Conservation (phyloP, 257 asterid species). For the Penstemon eatonii region DNA sequence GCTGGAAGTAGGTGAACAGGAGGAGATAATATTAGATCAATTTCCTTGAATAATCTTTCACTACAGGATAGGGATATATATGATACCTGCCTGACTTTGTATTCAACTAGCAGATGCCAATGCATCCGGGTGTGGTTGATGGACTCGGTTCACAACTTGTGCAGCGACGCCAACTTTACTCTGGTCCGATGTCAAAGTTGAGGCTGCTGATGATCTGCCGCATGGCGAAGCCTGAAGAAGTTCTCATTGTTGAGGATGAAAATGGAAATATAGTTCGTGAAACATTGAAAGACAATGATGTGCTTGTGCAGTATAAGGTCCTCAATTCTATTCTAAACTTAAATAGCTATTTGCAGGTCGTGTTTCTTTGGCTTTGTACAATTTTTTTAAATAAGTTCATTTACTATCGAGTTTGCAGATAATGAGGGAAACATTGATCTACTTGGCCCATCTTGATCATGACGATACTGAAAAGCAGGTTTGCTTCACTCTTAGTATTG, state of each 20-base stretch:
- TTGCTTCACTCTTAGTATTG: neutral
- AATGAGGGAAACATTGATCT: constrained; percentile 97
- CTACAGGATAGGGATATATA: neutral
- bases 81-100: constrained; percentile 31
- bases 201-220: constrained; percentile 92
- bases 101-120: constrained; percentile 52
- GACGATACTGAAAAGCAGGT: constrained; percentile 99
- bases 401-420: constrained; percentile 53
- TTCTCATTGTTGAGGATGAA: constrained; percentile 93
- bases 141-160: constrained; percentile 78
- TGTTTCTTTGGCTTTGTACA: constrained; percentile 20
- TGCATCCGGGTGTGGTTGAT: constrained; percentile 67
- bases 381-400: constrained; percentile 10
- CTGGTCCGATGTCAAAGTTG: constrained; percentile 92
- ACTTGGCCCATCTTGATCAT: constrained; percentile 96
- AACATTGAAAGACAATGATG: constrained; percentile 97
- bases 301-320: constrained; percentile 97
- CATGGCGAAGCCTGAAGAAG: constrained; percentile 99
- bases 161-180: constrained; percentile 86
- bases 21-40: neutral
- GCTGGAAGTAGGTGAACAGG: neutral
- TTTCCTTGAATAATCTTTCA: neutral
- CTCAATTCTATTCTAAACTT: constrained; percentile 11
- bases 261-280: constrained; percentile 99
- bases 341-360: constrained; percentile 8